Percentiles rank a stretch among this genome's conserved stretches.
Evolutionary conservation across 352 stramenopile genomes (phyloP).

Genomic region (Phytopythium montanum): DNA sequence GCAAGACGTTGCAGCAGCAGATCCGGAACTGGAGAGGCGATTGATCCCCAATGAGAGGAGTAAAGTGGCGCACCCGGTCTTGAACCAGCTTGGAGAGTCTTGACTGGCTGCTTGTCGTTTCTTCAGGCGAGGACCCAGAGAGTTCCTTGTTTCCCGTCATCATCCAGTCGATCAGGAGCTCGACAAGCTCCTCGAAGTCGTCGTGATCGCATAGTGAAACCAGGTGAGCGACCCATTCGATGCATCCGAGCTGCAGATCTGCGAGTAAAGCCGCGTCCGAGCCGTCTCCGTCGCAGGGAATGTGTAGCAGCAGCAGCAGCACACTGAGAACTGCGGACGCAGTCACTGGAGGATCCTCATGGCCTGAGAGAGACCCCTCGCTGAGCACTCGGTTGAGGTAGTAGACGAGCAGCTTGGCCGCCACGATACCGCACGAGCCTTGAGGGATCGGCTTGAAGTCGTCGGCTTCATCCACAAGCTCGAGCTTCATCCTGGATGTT

Average conservation of each 20-base stretch:
- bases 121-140: constrained; percentile 7
- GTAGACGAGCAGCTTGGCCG: constrained; percentile 70
- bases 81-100: not conserved
- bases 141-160: not conserved
- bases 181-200: not conserved
- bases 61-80: not conserved
- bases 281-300: constrained; percentile 24
- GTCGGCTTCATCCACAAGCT: not conserved
- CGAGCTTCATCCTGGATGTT: constrained; percentile 4
- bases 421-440: constrained; percentile 36
- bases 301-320: constrained; percentile 46
- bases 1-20: constrained; percentile 60
- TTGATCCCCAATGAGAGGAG: not conserved
- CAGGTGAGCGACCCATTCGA: constrained; percentile 48
- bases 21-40: constrained; percentile 46
- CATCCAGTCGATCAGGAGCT: constrained; percentile 1
- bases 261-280: constrained; percentile 28
- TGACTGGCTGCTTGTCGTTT: not conserved
- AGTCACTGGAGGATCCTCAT: constrained; percentile 10
- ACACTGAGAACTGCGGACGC: constrained; percentile 24
- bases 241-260: constrained; percentile 66
- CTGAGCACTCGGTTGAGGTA: constrained; percentile 69
- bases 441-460: constrained; percentile 12
- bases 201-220: not conserved
- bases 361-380: constrained; percentile 24